These are phyloP conservation scores for Pestalotiopsis sp. DNA, from an alignment of 2,329 filamentous ascomycete species.

Conservation along the genomic window DNA sequence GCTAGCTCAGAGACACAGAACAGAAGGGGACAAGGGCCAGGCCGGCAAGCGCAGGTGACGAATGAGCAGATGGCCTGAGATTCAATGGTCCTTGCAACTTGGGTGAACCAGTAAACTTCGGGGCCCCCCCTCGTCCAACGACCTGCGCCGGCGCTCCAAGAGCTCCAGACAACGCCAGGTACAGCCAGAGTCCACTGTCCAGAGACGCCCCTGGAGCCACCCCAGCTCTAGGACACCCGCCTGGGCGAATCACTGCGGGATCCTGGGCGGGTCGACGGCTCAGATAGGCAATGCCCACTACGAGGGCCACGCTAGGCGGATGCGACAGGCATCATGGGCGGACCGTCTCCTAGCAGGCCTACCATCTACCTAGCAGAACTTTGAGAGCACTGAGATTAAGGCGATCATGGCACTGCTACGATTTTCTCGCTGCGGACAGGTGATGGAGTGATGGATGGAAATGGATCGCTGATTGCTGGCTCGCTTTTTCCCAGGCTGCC, in stretches of 20 bases:
- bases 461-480: not conserved
- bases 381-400: not conserved
- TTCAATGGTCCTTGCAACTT: not conserved
- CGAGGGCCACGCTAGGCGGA: not conserved
- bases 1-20: not conserved
- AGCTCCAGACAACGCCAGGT: not conserved
- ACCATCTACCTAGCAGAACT: not conserved
- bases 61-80: constrained; percentile 4
- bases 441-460: not conserved
- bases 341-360: not conserved
- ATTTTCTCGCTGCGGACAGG: not conserved
- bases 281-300: constrained; percentile 7
- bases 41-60: constrained; percentile 3
- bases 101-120: not conserved
- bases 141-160: not conserved
- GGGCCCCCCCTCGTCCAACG: not conserved
- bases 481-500: not conserved
- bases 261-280: constrained; percentile 1
- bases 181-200: not conserved
- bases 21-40: not conserved
- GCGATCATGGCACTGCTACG: not conserved
- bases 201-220: too few relatives aligned
- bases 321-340: not conserved
- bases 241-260: constrained; percentile 1
- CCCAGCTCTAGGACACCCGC: not conserved